phyloP scores from a whole-genome alignment of 75 land plant species.

The Isoetes taiwanensis region DNA sequence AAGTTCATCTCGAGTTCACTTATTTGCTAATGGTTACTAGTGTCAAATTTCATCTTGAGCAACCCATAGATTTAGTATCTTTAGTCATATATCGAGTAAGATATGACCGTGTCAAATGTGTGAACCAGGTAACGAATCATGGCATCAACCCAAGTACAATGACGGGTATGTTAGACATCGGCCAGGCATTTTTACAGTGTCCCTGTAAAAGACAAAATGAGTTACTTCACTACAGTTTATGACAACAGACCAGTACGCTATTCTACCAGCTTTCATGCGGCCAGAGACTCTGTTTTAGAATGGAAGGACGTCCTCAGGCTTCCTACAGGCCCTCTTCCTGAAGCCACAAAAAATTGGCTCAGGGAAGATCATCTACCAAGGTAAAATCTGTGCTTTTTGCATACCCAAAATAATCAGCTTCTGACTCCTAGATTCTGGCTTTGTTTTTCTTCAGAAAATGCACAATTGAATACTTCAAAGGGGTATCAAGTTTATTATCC shows the following conservation, averaged over 20 bases:
- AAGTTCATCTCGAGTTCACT: too few species aligned
- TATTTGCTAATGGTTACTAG: too few species aligned
- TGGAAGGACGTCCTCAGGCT: constrained; percentile 6
- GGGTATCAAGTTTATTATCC: too few species aligned
- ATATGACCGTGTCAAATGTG: too few species aligned
- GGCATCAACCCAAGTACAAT: not conserved
- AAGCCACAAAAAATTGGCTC: not conserved
- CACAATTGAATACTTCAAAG: too few species aligned
- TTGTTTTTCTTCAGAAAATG: too few species aligned
- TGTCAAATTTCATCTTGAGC: too few species aligned
- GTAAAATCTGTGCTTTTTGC: too few species aligned
- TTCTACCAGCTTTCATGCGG: not conserved
- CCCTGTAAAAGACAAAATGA: constrained; percentile 5
- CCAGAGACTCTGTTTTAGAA: not conserved
- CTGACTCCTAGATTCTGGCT: too few species aligned
- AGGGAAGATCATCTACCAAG: constrained; percentile 1
- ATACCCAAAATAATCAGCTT: too few species aligned
- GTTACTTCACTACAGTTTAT: not conserved
- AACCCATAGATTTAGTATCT: too few species aligned
- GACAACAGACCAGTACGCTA: not conserved
- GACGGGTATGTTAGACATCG: not conserved
- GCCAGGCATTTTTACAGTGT: constrained; percentile 1
- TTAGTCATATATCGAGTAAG: too few species aligned
- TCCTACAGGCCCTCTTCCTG: not conserved
- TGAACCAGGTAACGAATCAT: constrained; percentile 3